Evolutionary conservation across 768 basidiomycete species (phyloP).

Genomic region (Amanita rimosa): DNA sequence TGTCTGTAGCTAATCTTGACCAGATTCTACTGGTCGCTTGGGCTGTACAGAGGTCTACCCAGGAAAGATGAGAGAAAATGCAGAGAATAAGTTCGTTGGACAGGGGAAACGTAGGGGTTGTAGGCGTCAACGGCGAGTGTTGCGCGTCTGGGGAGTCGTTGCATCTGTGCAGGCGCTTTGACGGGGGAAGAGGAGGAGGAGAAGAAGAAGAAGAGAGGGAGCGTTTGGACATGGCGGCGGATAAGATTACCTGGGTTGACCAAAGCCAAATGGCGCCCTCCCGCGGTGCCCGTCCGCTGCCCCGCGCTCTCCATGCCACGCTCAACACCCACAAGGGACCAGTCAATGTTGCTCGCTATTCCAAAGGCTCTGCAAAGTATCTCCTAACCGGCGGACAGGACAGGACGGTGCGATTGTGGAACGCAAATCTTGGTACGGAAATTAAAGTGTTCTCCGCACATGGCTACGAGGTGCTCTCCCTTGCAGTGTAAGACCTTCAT

Average conservation of each 20-base stretch:
- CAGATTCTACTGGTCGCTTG: constrained; percentile 57
- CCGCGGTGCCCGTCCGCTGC: constrained; percentile 30
- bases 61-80: constrained; percentile 63
- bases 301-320: constrained; percentile 52
- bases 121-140: constrained; percentile 26
- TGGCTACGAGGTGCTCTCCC: constrained; percentile 89
- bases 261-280: constrained; percentile 35
- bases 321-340: constrained; percentile 68
- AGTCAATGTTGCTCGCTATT: constrained; percentile 86
- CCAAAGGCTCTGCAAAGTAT: constrained; percentile 82
- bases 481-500: constrained; percentile 61
- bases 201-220: constrained; percentile 36
- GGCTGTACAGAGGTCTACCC: constrained; percentile 53
- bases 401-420: constrained; percentile 84
- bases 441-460: constrained; percentile 88
- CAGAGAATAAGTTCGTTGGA: constrained; percentile 70
- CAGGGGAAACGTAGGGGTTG: constrained; percentile 45
- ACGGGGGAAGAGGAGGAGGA: constrained; percentile 30
- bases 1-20: constrained; percentile 55
- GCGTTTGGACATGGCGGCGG: constrained; percentile 36
- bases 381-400: constrained; percentile 92
- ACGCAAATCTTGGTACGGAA: constrained; percentile 74
- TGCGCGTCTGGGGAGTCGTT: constrained; percentile 6
- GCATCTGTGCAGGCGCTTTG: constrained; percentile 41
- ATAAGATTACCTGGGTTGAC: neutral